Conservation (phyloP, 2,329 filamentous ascomycete species). For the Emericellopsis cladophorae region DNA sequence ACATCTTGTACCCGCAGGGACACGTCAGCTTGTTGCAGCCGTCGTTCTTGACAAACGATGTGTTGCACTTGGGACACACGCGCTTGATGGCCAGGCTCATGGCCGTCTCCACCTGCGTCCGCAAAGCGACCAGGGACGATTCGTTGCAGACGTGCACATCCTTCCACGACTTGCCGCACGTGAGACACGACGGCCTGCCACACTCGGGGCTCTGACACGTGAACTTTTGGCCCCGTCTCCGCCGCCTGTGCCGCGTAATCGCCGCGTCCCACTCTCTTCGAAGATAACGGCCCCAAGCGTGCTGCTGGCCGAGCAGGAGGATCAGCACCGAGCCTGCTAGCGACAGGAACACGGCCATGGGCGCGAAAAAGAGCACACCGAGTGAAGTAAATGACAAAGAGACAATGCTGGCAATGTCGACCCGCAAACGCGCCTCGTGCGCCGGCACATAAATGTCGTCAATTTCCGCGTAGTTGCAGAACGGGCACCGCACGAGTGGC, state of each 20-base stretch:
- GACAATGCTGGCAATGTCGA: conserved; percentile 38
- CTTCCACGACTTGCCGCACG: conserved; percentile 70
- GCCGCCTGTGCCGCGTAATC: conserved; percentile 54
- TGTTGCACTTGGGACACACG: conserved; percentile 82
- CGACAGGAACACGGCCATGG: conserved; percentile 36
- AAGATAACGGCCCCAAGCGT: conserved; percentile 27
- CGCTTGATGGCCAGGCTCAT: conserved; percentile 92
- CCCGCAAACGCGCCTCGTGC: conserved; percentile 38
- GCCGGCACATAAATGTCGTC: conserved; percentile 60
- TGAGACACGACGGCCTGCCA: conserved; percentile 60
- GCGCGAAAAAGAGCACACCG: conserved; percentile 36
- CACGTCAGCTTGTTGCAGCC: conserved; percentile 98
- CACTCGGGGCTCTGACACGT: conserved; percentile 61
- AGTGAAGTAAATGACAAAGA: conserved; percentile 15
- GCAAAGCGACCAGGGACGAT: conserved; percentile 65
- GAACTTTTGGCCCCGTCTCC: conserved; percentile 64
- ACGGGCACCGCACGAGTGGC: conserved; percentile 73
- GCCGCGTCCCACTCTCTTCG: conserved; percentile 41
- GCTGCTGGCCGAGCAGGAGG: conserved; percentile 27
- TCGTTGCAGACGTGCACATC: conserved; percentile 89
- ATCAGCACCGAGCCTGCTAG: conserved; percentile 22
- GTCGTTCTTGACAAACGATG: conserved; percentile 81
- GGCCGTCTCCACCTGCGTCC: conserved; percentile 82
- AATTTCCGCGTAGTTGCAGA: conserved; percentile 82
- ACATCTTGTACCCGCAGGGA: conserved; percentile 95